phyloP scores from a whole-genome alignment of 2,329 filamentous ascomycete genomes.

The Diaporthe aspalathi region DNA sequence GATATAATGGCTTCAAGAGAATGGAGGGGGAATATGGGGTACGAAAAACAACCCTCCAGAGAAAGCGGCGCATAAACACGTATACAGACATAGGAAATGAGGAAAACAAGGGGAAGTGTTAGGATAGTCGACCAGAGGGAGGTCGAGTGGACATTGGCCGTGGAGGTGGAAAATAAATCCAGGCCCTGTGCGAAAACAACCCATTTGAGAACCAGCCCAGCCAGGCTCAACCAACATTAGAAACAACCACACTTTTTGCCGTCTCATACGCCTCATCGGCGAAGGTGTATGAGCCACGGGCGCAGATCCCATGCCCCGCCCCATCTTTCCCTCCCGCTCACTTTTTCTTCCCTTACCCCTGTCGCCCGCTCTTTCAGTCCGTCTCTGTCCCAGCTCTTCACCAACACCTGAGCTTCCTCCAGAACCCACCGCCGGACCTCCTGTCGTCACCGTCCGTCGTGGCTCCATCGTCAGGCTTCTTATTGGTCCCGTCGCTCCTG shows the following conservation, averaged over 20 bases:
- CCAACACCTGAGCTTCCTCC: slow-evolving; percentile 69
- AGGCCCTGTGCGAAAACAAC: slow-evolving; percentile 6
- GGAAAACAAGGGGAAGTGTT: not conserved
- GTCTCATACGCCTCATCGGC: slow-evolving; percentile 1
- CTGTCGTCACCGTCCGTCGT: slow-evolving; percentile 57
- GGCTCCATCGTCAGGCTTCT: slow-evolving; percentile 56
- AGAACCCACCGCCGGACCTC: slow-evolving; percentile 60
- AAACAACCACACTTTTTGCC: slow-evolving; percentile 20
- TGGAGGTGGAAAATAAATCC: not conserved
- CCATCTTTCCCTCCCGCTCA: not conserved
- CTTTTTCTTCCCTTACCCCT: not conserved
- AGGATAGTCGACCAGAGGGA: slow-evolving; percentile 9
- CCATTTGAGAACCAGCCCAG: slow-evolving; percentile 29
- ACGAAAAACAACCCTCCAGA: slow-evolving; percentile 13
- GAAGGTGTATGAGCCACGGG: not conserved
- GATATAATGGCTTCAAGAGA: slow-evolving; percentile 28
- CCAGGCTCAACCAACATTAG: slow-evolving; percentile 16
- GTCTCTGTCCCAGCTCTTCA: slow-evolving; percentile 44
- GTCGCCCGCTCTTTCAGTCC: not conserved
- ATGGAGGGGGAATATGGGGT: not conserved
- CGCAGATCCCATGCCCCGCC: not conserved
- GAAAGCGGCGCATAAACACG: slow-evolving; percentile 21
- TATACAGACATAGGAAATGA: slow-evolving; percentile 24
- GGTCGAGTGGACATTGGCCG: slow-evolving; percentile 10
- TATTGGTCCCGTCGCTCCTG: slow-evolving; percentile 47